phyloP scores from a whole-genome alignment of 1,139 yeast genomes.

The Zygoascus sp. region DNA sequence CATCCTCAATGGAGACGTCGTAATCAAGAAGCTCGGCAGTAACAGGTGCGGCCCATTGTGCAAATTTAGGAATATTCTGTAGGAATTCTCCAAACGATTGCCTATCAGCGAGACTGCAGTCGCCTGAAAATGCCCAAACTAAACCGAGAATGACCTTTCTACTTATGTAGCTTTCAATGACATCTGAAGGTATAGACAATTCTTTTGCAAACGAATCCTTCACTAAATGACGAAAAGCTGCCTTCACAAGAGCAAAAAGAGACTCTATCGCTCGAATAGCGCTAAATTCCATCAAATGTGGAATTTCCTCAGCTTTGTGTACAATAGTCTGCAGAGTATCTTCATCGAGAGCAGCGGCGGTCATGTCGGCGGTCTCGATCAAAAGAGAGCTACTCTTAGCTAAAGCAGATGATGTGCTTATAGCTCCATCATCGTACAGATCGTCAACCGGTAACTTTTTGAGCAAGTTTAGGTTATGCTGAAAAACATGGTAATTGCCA shows the following conservation, averaged over 20 bases:
- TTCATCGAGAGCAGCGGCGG: conserved; percentile 18
- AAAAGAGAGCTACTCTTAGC: conserved; percentile 17
- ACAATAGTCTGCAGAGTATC: conserved; percentile 24
- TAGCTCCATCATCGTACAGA: conserved; percentile 30
- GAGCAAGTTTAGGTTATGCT: conserved; percentile 22
- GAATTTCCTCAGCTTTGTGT: conserved; percentile 26
- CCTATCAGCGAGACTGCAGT: conserved; percentile 42
- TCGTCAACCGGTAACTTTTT: conserved; percentile 25
- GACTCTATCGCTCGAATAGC: conserved; percentile 42
- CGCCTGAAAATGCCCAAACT: conserved; percentile 72
- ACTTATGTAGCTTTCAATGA: background rate
- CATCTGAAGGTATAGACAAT: background rate
- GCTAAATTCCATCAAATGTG: conserved; percentile 55
- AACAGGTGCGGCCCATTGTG: conserved; percentile 18
- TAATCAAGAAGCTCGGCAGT: conserved; percentile 38
- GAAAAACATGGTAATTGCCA: conserved; percentile 29
- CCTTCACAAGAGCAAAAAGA: conserved; percentile 31
- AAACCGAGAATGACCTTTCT: conserved; percentile 39
- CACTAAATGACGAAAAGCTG: conserved; percentile 24
- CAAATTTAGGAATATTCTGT: conserved; percentile 26
- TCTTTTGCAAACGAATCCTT: conserved; percentile 23
- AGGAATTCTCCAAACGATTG: conserved; percentile 40
- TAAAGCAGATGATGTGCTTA: conserved; percentile 15
- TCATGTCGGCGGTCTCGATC: conserved; percentile 12
- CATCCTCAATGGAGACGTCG: conserved; percentile 46